A percentile compares a stretch with the other conserved stretches of the same genome.
Evolutionary conservation across 495 filamentous ascomycete genomes (phyloP).

Genomic region (Tuber aestivum): DNA sequence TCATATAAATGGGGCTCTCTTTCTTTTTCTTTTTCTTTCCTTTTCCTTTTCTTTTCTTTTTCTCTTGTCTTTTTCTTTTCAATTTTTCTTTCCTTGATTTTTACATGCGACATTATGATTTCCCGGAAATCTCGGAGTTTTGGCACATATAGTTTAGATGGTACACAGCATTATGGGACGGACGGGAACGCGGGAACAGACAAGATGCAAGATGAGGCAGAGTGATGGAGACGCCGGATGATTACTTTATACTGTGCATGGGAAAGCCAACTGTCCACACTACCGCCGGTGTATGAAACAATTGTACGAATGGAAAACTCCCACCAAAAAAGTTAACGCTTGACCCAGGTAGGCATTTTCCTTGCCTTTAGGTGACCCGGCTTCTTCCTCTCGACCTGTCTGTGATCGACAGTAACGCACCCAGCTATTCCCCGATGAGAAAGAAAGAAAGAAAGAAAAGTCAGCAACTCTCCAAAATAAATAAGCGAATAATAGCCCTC

Average conservation of each 20-base stretch:
- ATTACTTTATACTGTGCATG: not conserved
- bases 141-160: not conserved
- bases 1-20: constrained; percentile 2
- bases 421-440: constrained; percentile 57
- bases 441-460: constrained; percentile 11
- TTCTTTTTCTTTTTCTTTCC: not conserved
- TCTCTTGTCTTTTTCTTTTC: not conserved
- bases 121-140: not conserved
- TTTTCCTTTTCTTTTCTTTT: not conserved
- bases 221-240: not conserved
- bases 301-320: constrained; percentile 12
- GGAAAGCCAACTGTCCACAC: not conserved
- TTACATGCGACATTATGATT: not conserved
- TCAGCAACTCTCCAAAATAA: constrained; percentile 42
- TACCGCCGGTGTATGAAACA: not conserved
- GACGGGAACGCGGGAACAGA: not conserved
- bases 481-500: constrained; percentile 48
- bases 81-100: not conserved
- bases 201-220: constrained; percentile 9
- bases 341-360: constrained; percentile 98
- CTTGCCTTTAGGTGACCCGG: constrained; percentile 88
- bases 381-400: constrained; percentile 97
- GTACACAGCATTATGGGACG: not conserved
- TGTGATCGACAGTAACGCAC: constrained; percentile 82
- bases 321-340: constrained; percentile 46